Conservation (phyloP, 2,329 filamentous ascomycete genomes). For the Pseudohalonectria lignicola region DNA sequence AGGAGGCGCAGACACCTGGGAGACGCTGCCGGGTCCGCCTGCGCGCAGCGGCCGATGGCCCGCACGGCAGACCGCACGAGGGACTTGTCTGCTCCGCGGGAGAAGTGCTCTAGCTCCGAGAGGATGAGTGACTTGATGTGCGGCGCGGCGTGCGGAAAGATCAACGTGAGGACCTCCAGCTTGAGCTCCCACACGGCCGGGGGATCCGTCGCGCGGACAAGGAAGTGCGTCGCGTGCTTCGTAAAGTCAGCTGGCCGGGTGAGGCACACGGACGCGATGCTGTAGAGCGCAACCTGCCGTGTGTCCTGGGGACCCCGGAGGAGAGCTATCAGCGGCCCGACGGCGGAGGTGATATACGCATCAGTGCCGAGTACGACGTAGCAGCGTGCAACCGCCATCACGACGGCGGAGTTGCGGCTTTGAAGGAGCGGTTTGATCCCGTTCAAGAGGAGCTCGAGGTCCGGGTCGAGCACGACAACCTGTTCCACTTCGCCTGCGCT, state of each 20-base stretch:
- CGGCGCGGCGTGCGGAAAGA: slow-evolving; percentile 72
- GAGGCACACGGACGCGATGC: slow-evolving; percentile 88
- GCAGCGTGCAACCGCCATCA: slow-evolving; percentile 74
- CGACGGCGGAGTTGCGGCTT: slow-evolving; percentile 86
- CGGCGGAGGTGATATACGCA: slow-evolving; percentile 61
- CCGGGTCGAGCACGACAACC: slow-evolving; percentile 61
- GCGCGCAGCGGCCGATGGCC: slow-evolving; percentile 88
- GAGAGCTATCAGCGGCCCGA: slow-evolving; percentile 79
- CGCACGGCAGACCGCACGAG: slow-evolving; percentile 83
- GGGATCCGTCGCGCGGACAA: slow-evolving; percentile 70
- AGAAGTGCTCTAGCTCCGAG: slow-evolving; percentile 90
- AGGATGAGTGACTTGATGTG: slow-evolving; percentile 79
- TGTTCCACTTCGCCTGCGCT: slow-evolving; percentile 19
- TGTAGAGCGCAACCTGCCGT: slow-evolving; percentile 81
- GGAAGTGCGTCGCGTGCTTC: slow-evolving; percentile 78
- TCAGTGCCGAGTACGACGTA: slow-evolving; percentile 77
- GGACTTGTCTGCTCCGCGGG: slow-evolving; percentile 58
- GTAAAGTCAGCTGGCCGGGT: slow-evolving; percentile 69
- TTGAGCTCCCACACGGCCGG: slow-evolving; percentile 83
- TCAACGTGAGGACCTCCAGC: slow-evolving; percentile 78
- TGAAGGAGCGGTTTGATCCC: slow-evolving; percentile 76
- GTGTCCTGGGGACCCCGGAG: slow-evolving; percentile 79
- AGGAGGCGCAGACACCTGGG: slow-evolving; percentile 73
- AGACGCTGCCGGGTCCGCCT: slow-evolving; percentile 60
- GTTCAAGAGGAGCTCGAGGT: slow-evolving; percentile 71